Percentiles rank a stretch among this genome's conserved stretches.
Conservation (phyloP, 2,329 filamentous ascomycete genomes). For the Aspergillus sp. region DNA sequence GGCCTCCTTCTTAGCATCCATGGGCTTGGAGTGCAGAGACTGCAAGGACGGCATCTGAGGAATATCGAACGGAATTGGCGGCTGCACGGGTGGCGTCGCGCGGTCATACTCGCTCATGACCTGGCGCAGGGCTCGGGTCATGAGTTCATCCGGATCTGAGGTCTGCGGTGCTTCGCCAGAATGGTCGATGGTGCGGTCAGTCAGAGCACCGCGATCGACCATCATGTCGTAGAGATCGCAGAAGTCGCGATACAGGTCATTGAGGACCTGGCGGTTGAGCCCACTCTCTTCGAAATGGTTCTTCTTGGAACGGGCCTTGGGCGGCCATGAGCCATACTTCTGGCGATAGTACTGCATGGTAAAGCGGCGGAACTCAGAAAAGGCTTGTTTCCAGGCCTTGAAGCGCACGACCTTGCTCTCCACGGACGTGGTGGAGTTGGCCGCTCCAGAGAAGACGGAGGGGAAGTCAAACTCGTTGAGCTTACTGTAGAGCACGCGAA, state of each 20-base stretch:
- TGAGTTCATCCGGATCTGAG: slow-evolving; percentile 49
- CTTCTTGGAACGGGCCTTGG: slow-evolving; percentile 86
- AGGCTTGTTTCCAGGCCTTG: slow-evolving; percentile 73
- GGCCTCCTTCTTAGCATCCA: slow-evolving; percentile 66
- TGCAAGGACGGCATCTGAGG: slow-evolving; percentile 68
- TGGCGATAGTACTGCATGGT: slow-evolving; percentile 63
- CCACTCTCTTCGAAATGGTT: slow-evolving; percentile 81
- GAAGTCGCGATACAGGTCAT: slow-evolving; percentile 77
- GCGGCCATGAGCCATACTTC: slow-evolving; percentile 73
- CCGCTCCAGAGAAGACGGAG: slow-evolving; percentile 78
- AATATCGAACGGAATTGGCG: slow-evolving; percentile 83
- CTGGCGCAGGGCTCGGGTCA: slow-evolving; percentile 64
- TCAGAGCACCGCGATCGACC: slow-evolving; percentile 71
- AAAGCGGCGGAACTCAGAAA: slow-evolving; percentile 67
- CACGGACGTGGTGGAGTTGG: slow-evolving; percentile 68
- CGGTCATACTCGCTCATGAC: slow-evolving; percentile 84
- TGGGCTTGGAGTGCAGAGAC: slow-evolving; percentile 56
- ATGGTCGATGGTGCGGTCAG: slow-evolving; percentile 69
- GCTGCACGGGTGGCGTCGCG: slow-evolving; percentile 80
- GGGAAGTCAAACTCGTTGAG: slow-evolving; percentile 90
- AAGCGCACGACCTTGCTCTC: slow-evolving; percentile 76
- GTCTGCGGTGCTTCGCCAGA: slow-evolving; percentile 47
- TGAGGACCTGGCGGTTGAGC: slow-evolving; percentile 74
- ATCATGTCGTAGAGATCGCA: slow-evolving; percentile 81
- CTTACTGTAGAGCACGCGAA: slow-evolving; percentile 62